Base-by-base conservation (phyloP, 768 basidiomycete genomes). In the Nevesoporus exiguus region DNA sequence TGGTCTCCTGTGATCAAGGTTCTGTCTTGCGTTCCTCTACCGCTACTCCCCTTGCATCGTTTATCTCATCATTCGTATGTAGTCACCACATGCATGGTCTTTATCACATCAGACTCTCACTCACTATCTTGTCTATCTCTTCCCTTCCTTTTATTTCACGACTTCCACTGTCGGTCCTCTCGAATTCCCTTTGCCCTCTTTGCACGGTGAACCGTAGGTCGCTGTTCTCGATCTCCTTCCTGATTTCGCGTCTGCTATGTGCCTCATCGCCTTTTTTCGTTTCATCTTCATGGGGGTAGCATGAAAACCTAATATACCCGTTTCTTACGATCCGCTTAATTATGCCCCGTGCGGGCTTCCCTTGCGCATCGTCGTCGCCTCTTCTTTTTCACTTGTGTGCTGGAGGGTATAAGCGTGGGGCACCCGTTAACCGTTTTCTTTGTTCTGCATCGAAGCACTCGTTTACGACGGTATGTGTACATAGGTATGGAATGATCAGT, bases 1-100 rank as follows among this genome's bases (percentile, higher is more conserved):
- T 61, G 90, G 91, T 51, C 78, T 93, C 59, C 77, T 93, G 63
- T 70, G 60, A 71, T 55, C 5, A 15, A 34, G 15, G 40, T 19
- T 37, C 39, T 6, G 27, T 37, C 24, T 34, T 53, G 13, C 13
- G 24, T 43, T 55, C 25, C 33, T n/a, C 7, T 47, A 48, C n/a
- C 19, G 45, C 47, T 42, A 44, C 27, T 43, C 53, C 33, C n/a
- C 42, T 47, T 31, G 52, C 59, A 58, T 61, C 56, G 43, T 64
- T 64, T 64, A 58, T 71, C 54, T 68, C 60, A 55, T 56, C 49
- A 48, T 54, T 62, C 54, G 55, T 54, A 57, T 59, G 63, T 67
- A 67, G 56, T 69, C 53, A 44, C 30, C 43, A 52, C 57, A 63
- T 59, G 47, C 55, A 54, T 51, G 33, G 57, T 52, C 55, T 56